phyloP scores from a whole-genome alignment of 2,329 filamentous ascomycete genomes.

The Penicillium sclerotigenum region DNA sequence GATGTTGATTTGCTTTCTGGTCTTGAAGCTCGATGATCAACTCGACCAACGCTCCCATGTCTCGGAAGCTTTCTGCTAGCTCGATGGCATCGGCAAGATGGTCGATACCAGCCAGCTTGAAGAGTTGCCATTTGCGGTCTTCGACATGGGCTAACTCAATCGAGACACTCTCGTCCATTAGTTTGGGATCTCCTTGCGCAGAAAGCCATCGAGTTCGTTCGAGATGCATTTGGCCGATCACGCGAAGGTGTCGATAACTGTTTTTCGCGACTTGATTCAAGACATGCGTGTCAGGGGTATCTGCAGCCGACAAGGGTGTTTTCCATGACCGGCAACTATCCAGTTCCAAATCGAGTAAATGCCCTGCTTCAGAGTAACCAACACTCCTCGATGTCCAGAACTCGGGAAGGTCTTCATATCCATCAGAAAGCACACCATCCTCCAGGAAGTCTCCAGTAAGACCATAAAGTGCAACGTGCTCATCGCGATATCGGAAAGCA shows the following conservation, averaged over 20 bases:
- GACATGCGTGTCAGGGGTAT: constrained; percentile 32
- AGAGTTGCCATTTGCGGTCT: constrained; percentile 48
- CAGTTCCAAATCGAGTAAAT: constrained; percentile 42
- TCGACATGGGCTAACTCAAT: constrained; percentile 45
- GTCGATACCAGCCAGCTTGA: constrained; percentile 50
- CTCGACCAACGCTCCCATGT: constrained; percentile 61
- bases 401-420: constrained; percentile 68
- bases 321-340: constrained; percentile 41
- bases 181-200: constrained; percentile 50
- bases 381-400: constrained; percentile 74
- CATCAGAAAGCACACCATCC: constrained; percentile 60
- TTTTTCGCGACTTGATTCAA: constrained; percentile 51
- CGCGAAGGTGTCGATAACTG: constrained; percentile 53
- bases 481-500: constrained; percentile 67
- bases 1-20: constrained; percentile 30
- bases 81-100: constrained; percentile 57
- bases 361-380: constrained; percentile 38
- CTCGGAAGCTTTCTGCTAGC: constrained; percentile 60
- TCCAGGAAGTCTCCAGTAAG: constrained; percentile 64
- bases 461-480: constrained; percentile 69
- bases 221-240: constrained; percentile 57
- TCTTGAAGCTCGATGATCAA: constrained; percentile 43
- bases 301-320: constrained; percentile 32
- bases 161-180: constrained; percentile 48
- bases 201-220: constrained; percentile 60